Base-by-base conservation (phyloP, 331 rosid species). In the Rosa hybrid region DNA sequence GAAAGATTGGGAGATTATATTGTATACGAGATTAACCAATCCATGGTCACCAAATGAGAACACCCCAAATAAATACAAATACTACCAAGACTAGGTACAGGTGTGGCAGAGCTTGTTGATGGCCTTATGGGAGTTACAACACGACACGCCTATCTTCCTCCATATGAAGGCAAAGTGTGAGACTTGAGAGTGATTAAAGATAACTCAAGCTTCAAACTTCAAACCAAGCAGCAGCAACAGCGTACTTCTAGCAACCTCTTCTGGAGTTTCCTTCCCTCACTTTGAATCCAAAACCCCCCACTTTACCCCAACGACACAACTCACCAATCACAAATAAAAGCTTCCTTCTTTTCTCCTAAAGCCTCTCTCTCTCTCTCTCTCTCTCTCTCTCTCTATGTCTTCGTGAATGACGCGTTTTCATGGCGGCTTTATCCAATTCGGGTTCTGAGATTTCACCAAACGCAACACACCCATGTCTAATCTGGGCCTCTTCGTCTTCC, bases 401-500 rank as follows among this genome's bases (percentile, higher is more conserved):
- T 54, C 59, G 48, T 72, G 67, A 78, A 84, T 79, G 87, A 86
- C 88, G 88, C 89, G 82, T 82, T 83, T 83, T 83, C 78, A 88
- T 91, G 94, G 92, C 90, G 84, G 86, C 92, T 71, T 10, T 77
- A 16, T 77, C 82, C 79, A 62, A 50, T 60, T 51, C 71, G 81
- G 59, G 59, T 64, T 83, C 81, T 54, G 27, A n/a, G 65, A 73
- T 67, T 44, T 49, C 56, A 57, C 83, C 84, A 46, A 30, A 74
- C 70, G 0, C 87, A 83, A 72, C 79, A 27, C 78, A 70, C 90
- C 91, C 78, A 78, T 85, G 90, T 69, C 85, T 48, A 45, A 73
- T n/a, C 42, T 86, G 7, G 65, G 80, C 80, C 71, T 76, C 67
- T 69, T 74, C 82, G 5, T 84, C 78, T 30, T 86, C 71, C 12